Evolutionary conservation across 257 asterid species (phyloP).

Genomic region (Henckelia pumila): DNA sequence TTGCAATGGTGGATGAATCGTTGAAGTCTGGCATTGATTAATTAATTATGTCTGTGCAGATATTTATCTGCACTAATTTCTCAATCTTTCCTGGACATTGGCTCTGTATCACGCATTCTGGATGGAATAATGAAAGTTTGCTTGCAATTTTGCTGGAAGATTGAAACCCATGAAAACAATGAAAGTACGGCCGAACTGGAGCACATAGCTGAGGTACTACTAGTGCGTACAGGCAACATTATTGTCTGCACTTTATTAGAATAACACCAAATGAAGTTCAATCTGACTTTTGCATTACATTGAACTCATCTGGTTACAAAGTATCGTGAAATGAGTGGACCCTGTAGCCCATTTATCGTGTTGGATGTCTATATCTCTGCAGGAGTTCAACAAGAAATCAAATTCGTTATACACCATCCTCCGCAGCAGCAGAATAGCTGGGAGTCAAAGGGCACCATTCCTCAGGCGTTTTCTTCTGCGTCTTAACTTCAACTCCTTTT

Average conservation of each 20-base stretch:
- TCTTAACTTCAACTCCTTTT: constrained; percentile 91
- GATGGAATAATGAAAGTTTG: constrained; percentile 95
- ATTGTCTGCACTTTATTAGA: constrained; percentile 19
- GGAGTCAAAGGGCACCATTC: constrained; percentile 99
- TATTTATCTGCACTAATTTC: constrained; percentile 88
- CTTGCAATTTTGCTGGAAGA: constrained; percentile 92
- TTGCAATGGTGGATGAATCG: constrained; percentile 13
- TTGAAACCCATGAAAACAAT: constrained; percentile 67
- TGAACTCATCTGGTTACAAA: not conserved
- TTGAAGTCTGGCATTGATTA: constrained; percentile 16
- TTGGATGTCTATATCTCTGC: constrained; percentile 21
- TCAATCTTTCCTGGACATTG: constrained; percentile 95
- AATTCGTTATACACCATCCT: constrained; percentile 93
- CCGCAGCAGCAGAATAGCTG: constrained; percentile 93
- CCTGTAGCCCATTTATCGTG: not conserved
- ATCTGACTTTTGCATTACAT: not conserved
- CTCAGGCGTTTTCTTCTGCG: constrained; percentile 95
- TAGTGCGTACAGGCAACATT: constrained; percentile 6
- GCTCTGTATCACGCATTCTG: constrained; percentile 94
- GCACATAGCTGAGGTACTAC: constrained; percentile 85
- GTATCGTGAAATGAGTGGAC: not conserved
- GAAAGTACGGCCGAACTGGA: constrained; percentile 70
- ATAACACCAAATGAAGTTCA: not conserved
- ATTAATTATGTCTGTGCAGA: constrained; percentile 42
- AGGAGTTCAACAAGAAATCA: constrained; percentile 95